Evolutionary conservation across 169 alveolate genomes (phyloP), one percentile per base, ranked within the genome.

Genomic region (Neospora caninum): DNA sequence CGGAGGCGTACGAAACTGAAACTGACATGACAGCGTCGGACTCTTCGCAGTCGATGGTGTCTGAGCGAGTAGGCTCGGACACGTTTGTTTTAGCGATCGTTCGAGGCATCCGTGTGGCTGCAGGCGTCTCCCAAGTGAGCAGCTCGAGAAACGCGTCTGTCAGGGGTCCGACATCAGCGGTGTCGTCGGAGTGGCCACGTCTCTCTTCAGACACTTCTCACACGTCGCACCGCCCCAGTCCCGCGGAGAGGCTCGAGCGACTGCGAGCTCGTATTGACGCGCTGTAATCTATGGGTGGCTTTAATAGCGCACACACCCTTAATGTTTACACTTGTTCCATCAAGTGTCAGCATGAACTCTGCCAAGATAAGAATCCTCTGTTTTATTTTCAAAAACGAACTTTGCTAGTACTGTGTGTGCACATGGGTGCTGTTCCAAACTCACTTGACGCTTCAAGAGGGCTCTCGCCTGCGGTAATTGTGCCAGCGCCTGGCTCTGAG

Each of bases 161-260:
- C 73, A 64, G 73, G 4, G n/a, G 34, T 27, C 7, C n/a, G 31
- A 16, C 73, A 16, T 7, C 73, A 16, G 73, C 20, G 73, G 34
- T 64, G 73, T 64, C 73, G 31, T 64, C 73, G n/a, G n/a, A 64
- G 25, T 6, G 0, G 34, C 34, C 73, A 64, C 7, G 73, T 27
- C n/a, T 4, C 31, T 64, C 73, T 13, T 27, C n/a, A 64, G 73
- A 64, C n/a, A 27, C 4, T 22, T 64, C 73, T 7, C 34, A 6
- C n/a, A 9, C 4, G 73, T 22, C 73, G 31, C 73, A 27, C 86
- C 86, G 86, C 41, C 86, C 45, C 29, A 78, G 49, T 78, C 39
- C 86, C 7, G 86, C 45, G 86, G 86, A 78, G 86, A n/a, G 86
- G 27, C 86, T 78, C 49, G 49, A 78, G 45, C 86, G 86, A 0